A percentile compares a stretch with the other conserved stretches of the same genome.
Evolutionary conservation across 208 protist genomes (phyloP).

Genomic region (Trypanosoma congolense): DNA sequence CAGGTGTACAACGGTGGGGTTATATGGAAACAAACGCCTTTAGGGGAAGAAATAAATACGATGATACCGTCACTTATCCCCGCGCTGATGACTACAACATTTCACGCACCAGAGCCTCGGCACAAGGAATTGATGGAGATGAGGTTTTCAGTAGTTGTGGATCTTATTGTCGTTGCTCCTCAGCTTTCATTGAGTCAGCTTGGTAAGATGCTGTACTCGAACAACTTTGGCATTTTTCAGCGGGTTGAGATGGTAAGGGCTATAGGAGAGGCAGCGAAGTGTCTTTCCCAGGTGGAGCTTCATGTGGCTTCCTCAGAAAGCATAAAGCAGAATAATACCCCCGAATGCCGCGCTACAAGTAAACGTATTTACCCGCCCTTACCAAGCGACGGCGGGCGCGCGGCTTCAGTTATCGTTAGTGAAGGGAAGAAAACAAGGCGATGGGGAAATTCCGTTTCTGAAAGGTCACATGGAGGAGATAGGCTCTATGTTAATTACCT

Average conservation of each 20-base stretch:
- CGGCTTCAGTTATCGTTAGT: conserved; percentile 29
- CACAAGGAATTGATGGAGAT: conserved; percentile 33
- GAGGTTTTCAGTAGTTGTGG: conserved; percentile 38
- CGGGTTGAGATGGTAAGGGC: conserved; percentile 52
- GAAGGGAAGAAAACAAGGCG: conserved; percentile 60
- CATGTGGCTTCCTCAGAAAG: conserved; percentile 1
- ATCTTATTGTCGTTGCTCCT: conserved; percentile 48
- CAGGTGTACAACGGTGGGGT: conserved; percentile 9
- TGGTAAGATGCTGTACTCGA: conserved; percentile 50
- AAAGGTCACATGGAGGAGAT: conserved; percentile 18
- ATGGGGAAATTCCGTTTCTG: conserved; percentile 48
- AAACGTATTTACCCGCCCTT: conserved; percentile 75
- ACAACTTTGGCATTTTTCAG: conserved; percentile 62
- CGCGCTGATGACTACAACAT: conserved; percentile 38
- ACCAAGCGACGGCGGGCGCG: conserved; percentile 12
- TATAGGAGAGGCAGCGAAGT: conserved; percentile 51
- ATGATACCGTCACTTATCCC: conserved; percentile 48
- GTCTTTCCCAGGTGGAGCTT: conserved; percentile 37
- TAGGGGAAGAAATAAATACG: conserved; percentile 32
- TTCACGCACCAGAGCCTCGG: conserved; percentile 57
- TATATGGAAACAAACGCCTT: conserved; percentile 13
- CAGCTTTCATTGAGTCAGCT: conserved; percentile 38
- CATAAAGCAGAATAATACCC: not conserved
- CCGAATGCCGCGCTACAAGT: not conserved
- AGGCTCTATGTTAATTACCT: conserved; percentile 32